These are phyloP conservation scores for Grosmannia clavigera DNA, from an alignment of 2,329 filamentous ascomycete genomes.

Conservation along the genomic window DNA sequence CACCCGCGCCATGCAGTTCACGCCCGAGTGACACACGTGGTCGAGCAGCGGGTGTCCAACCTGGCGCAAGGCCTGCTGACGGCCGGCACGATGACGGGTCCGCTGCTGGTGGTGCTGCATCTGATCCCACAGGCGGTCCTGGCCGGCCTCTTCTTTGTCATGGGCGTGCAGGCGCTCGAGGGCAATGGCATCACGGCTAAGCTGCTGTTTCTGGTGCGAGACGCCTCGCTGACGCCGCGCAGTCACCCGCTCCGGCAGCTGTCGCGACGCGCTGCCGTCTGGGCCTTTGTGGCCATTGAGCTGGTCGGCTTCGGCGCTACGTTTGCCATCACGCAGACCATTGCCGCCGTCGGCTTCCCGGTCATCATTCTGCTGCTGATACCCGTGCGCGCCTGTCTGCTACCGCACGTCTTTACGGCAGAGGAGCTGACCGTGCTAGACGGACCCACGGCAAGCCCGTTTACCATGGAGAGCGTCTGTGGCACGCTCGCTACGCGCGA, in stretches of 20 bases:
- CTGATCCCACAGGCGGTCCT: constrained; percentile 70
- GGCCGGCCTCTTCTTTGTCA: constrained; percentile 72
- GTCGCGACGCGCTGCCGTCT: constrained; percentile 51
- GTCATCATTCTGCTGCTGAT: constrained; percentile 60
- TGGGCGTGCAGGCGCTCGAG: constrained; percentile 68
- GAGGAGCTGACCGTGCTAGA: constrained; percentile 54
- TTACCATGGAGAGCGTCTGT: constrained; percentile 65
- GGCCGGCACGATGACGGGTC: constrained; percentile 66
- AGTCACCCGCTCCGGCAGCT: constrained; percentile 47
- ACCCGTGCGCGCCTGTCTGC: constrained; percentile 49
- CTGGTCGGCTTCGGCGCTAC: constrained; percentile 62
- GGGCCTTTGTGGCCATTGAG: constrained; percentile 58
- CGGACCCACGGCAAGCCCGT: constrained; percentile 60
- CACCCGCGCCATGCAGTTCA: constrained; percentile 24
- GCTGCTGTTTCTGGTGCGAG: constrained; percentile 55
- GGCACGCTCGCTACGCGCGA: constrained; percentile 31
- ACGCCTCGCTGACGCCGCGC: constrained; percentile 47
- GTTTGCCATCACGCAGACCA: constrained; percentile 70
- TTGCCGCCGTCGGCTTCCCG: constrained; percentile 71
- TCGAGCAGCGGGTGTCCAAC: constrained; percentile 71
- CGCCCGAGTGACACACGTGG: constrained; percentile 47
- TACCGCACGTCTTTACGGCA: constrained; percentile 47
- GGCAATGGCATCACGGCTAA: constrained; percentile 69
- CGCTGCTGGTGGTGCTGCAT: constrained; percentile 60
- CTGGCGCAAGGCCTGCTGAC: constrained; percentile 66